These are phyloP conservation scores for Sporisorium graminicola DNA, from an alignment of 1,284 basidiomycete species.

Conservation along the genomic window DNA sequence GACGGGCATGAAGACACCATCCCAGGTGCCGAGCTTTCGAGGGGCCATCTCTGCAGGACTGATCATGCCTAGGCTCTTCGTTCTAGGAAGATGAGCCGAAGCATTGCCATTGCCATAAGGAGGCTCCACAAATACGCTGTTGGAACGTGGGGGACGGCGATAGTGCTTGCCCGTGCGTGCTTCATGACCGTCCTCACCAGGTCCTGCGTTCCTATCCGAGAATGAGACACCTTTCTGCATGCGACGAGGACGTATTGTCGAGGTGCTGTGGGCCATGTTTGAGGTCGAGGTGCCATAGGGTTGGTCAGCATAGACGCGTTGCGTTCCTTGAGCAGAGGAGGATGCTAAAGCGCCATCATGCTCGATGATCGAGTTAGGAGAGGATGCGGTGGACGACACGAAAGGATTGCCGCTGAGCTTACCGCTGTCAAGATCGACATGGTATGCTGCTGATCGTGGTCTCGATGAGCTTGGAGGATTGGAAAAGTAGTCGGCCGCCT, in stretches of 20 bases:
- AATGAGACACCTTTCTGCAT: slow-evolving; percentile 51
- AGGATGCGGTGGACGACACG: slow-evolving; percentile 8
- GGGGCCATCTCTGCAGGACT: slow-evolving; percentile 53
- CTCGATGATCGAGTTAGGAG: slow-evolving; percentile 28
- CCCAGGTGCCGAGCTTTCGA: slow-evolving; percentile 68
- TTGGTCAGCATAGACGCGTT: slow-evolving; percentile 16
- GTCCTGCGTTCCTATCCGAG: slow-evolving; percentile 36
- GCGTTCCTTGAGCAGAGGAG: neutral
- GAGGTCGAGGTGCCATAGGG: slow-evolving; percentile 13
- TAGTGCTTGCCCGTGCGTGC: slow-evolving; percentile 23
- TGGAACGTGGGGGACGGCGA: slow-evolving; percentile 38
- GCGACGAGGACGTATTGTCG: slow-evolving; percentile 33
- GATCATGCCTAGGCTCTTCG: slow-evolving; percentile 59
- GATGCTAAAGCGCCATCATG: neutral
- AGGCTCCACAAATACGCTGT: slow-evolving; percentile 39
- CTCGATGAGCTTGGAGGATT: slow-evolving; percentile 7
- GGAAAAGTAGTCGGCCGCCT: slow-evolving; percentile 39
- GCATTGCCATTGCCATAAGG: neutral
- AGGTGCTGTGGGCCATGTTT: slow-evolving; percentile 17
- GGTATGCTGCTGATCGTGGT: slow-evolving; percentile 26
- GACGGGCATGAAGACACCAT: slow-evolving; percentile 69
- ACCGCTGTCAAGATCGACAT: slow-evolving; percentile 46
- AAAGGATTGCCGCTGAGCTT: slow-evolving; percentile 40
- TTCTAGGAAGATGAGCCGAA: slow-evolving; percentile 28
- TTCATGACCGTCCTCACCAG: slow-evolving; percentile 43